phyloP scores from a whole-genome alignment of 2,329 filamentous ascomycete species.

The Penicillium sp. region DNA sequence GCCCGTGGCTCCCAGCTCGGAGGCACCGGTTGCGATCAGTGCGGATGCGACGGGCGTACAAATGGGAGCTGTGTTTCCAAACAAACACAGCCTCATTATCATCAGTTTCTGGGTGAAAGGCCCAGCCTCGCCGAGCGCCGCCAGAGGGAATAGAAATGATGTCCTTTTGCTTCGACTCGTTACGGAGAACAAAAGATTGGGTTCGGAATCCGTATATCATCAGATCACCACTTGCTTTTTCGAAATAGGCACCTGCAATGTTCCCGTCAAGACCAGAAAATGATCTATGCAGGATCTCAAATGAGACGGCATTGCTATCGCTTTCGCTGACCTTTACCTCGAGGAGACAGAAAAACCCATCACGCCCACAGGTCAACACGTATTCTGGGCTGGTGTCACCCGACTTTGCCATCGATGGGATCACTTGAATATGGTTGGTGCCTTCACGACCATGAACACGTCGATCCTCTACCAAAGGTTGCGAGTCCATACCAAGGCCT shows the following conservation, averaged over 20 bases:
- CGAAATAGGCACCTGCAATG: constrained; percentile 67
- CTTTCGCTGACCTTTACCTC: constrained; percentile 23
- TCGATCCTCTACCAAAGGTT: constrained; percentile 23
- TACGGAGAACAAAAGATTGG: constrained; percentile 72
- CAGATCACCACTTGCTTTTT: constrained; percentile 27
- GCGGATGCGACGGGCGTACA: constrained; percentile 45
- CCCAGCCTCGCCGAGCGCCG: constrained; percentile 75
- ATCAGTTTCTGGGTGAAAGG: constrained; percentile 43
- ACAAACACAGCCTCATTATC: constrained; percentile 54
- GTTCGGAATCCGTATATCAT: constrained; percentile 26
- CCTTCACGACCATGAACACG: constrained; percentile 55
- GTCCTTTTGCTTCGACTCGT: constrained; percentile 66
- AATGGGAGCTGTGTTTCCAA: constrained; percentile 66
- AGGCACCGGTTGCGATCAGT: constrained; percentile 48
- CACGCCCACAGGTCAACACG: constrained; percentile 69
- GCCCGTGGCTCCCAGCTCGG: constrained; percentile 70
- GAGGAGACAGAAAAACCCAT: constrained; percentile 70
- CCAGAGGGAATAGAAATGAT: constrained; percentile 73
- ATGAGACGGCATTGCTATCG: constrained; percentile 27
- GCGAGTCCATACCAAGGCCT: constrained; percentile 12
- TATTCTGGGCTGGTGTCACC: constrained; percentile 21
- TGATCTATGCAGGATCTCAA: constrained; percentile 62
- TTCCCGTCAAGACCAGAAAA: constrained; percentile 68
- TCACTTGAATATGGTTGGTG: constrained; percentile 59
- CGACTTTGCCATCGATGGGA: constrained; percentile 11